A percentile compares a stretch with the other conserved stretches of the same genome.
phyloP scores from a whole-genome alignment of 1,284 basidiomycete genomes.

The Leccinum griseonigrum region DNA sequence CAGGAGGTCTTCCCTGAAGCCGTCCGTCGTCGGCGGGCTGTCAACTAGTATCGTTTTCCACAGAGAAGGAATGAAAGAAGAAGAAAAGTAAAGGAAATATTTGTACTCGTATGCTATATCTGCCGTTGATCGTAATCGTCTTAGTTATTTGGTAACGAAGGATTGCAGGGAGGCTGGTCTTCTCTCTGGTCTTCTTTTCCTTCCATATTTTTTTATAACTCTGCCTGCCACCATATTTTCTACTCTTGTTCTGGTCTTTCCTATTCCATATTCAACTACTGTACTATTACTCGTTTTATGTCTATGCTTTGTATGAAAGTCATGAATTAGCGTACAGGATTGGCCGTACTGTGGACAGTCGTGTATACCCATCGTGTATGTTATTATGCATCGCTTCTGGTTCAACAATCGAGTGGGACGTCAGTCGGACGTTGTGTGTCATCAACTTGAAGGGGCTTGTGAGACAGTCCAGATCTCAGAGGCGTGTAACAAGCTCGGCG shows the following conservation, averaged over 20 bases:
- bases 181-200: constrained; percentile 6
- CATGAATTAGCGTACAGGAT: constrained; percentile 1
- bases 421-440: not conserved
- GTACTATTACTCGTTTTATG: not conserved
- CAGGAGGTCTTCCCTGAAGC: constrained; percentile 32
- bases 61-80: not conserved
- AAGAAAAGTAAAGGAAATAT: constrained; percentile 11
- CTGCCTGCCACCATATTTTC: not conserved
- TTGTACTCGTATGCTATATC: not conserved
- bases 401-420: not conserved
- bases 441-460: not conserved
- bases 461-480: not conserved
- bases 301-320: not conserved
- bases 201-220: constrained; percentile 3
- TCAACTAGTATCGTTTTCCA: constrained; percentile 2
- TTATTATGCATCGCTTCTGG: not conserved
- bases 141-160: constrained; percentile 25
- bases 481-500: not conserved
- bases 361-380: not conserved
- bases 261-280: not conserved
- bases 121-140: constrained; percentile 10
- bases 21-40: constrained; percentile 14
- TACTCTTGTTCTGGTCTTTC: not conserved
- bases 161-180: constrained; percentile 17
- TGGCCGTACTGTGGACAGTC: not conserved